A percentile compares a stretch with the other conserved stretches of the same genome.
These are phyloP conservation scores for Trichosporon sp. DNA, from an alignment of 1,284 basidiomycete genomes.

Conservation along the genomic window DNA sequence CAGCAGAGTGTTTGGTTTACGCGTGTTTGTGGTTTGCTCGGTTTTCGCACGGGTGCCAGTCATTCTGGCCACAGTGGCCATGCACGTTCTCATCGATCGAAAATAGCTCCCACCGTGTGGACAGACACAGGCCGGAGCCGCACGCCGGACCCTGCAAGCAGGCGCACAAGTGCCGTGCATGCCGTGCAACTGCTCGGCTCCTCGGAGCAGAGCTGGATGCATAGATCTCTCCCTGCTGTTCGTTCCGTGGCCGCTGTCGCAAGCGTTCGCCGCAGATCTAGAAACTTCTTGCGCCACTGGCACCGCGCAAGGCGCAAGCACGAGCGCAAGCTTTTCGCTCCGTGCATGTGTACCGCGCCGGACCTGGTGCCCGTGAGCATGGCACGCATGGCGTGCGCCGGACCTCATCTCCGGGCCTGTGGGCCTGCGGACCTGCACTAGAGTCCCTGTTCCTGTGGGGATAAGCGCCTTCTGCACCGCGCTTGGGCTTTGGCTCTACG, in stretches of 20 bases:
- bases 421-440: background rate
- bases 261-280: background rate
- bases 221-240: background rate
- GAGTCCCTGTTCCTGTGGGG: background rate
- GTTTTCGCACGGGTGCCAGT: background rate
- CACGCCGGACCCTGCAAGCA: background rate
- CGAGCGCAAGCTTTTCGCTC: background rate
- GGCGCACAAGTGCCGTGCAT: background rate
- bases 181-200: background rate
- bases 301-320: background rate
- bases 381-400: background rate
- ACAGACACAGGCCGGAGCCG: background rate
- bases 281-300: background rate
- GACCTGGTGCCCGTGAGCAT: background rate
- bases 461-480: background rate
- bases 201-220: background rate
- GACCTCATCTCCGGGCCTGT: background rate
- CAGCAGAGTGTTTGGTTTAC: background rate
- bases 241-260: background rate
- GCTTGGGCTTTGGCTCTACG: no score
- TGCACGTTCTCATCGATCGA: background rate
- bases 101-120: background rate
- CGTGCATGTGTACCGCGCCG: no score
- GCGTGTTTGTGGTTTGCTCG: background rate
- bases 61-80: background rate